Conservation (phyloP, 805 yeast genomes). For the Zygoascus flipseniorum region DNA sequence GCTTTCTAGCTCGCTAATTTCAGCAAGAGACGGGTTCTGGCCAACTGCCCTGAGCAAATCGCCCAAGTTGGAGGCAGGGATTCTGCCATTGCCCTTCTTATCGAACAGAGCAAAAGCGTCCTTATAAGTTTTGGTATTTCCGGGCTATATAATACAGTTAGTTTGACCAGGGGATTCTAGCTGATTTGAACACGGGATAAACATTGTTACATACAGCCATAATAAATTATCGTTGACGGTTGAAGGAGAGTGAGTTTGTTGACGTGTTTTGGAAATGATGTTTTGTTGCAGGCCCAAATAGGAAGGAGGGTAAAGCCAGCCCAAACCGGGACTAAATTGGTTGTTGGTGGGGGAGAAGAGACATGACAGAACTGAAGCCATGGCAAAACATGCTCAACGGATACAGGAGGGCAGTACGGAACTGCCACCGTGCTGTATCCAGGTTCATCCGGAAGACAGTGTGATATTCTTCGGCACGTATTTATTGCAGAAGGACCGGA, state of each 20-base stretch:
- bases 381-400: constrained; percentile 3
- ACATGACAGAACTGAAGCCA: too few relatives aligned
- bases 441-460: constrained; percentile 40
- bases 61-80: constrained; percentile 76
- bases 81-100: constrained; percentile 90
- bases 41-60: constrained; percentile 95
- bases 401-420: constrained; percentile 26
- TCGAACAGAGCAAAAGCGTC: constrained; percentile 97
- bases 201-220: neutral
- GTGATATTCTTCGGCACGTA: constrained; percentile 71
- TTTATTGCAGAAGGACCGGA: constrained; percentile 52
- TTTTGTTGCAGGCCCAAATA: neutral
- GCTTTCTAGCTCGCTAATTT: constrained; percentile 54
- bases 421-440: constrained; percentile 79
- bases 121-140: constrained; percentile 45
- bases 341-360: too few relatives aligned
- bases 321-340: neutral
- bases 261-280: constrained; percentile 1
- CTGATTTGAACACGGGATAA: neutral
- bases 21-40: constrained; percentile 93
- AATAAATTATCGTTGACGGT: neutral
- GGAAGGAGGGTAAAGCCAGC: neutral
- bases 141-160: neutral
- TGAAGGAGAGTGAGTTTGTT: neutral
- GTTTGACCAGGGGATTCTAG: neutral